Evolutionary conservation across 2,329 filamentous ascomycete species (phyloP).

Genomic region (Hymenoscyphus linearis): DNA sequence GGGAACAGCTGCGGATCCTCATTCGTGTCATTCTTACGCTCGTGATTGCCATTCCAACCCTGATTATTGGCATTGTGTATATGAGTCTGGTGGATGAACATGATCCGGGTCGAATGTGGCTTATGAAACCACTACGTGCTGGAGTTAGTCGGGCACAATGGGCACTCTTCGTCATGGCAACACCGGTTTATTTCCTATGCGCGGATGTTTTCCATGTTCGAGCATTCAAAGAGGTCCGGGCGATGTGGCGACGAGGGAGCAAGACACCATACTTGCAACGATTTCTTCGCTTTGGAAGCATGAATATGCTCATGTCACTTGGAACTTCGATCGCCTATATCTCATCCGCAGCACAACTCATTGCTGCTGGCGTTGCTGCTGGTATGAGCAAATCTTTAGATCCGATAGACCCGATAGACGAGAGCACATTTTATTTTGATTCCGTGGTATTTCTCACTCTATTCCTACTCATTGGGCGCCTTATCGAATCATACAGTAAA

Average conservation of each 20-base stretch:
- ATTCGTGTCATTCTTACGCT: conserved; percentile 66
- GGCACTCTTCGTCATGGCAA: conserved; percentile 74
- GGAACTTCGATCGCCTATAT: conserved; percentile 86
- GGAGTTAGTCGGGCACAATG: conserved; percentile 75
- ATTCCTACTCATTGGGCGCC: conserved; percentile 71
- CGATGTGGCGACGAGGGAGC: conserved; percentile 73
- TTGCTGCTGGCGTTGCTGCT: conserved; percentile 48
- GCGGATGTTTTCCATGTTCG: conserved; percentile 80
- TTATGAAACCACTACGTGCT: conserved; percentile 66
- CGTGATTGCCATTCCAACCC: conserved; percentile 70
- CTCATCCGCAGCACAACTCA: conserved; percentile 73
- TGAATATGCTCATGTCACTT: conserved; percentile 89
- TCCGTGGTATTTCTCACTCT: conserved; percentile 88
- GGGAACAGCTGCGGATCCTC: conserved; percentile 64
- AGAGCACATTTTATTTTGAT: conserved; percentile 73
- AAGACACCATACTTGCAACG: conserved; percentile 66
- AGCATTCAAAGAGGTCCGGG: conserved; percentile 70
- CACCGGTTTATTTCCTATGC: conserved; percentile 80
- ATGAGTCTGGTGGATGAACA: conserved; percentile 70
- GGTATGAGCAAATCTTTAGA: conserved; percentile 12
- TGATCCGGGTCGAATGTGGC: conserved; percentile 53
- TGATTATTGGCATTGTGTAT: conserved; percentile 83
- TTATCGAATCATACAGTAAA: conserved; percentile 86
- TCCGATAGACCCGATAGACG: conserved; percentile 34
- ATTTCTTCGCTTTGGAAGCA: conserved; percentile 91